Evolutionary conservation across 1,139 yeast species (phyloP), one percentile per base, ranked within the genome.

Genomic region (Yamadazyma triangularis): DNA sequence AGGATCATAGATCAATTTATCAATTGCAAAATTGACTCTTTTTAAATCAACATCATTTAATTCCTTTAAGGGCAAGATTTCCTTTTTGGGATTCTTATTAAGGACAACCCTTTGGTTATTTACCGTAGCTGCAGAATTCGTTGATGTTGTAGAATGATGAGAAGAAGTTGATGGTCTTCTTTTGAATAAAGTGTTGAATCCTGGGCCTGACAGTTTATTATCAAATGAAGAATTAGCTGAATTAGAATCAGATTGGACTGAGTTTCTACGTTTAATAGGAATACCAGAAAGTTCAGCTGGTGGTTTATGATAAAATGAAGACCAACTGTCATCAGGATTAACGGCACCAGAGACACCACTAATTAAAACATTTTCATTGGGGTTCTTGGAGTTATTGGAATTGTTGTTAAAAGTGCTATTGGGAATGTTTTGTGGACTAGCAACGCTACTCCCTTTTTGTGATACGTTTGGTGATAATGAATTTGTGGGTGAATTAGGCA

Each of bases 11-110:
- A 68, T 60, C 30, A 87, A 68, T 37, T 78, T 72, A 39, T 83
- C 81, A 10, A 83, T 64, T 2, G 93, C 84, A 55, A 89, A 89
- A 2, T 77, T 69, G 3, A 89, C 96, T 35, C 93, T 57, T 43
- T 71, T 71, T 40, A 83, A 60, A n/a, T 62, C 59, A 4, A 59
- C 50, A 14, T 35, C 43, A 14, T 46, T 38, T 25, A 70, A 50
- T 25, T 67, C 73, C 27, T 62, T 62, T 16, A 25, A 25, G 4
- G 20, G 5, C 13, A 60, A 40, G 9, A 50, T 43, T 14, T 53
- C 47, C 35, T 67, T 55, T 40, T 59, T 56, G 12, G 66, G 67
- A 43, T 73, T 73, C 45, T 60, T 71, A 48, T 74, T 75, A 36
- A 73, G 50, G 5, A 71, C 56, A 13, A 68, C 56, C 24, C 77